Evolutionary conservation across 345 rosid genomes (phyloP).

Genomic region (Gossypium australe): DNA sequence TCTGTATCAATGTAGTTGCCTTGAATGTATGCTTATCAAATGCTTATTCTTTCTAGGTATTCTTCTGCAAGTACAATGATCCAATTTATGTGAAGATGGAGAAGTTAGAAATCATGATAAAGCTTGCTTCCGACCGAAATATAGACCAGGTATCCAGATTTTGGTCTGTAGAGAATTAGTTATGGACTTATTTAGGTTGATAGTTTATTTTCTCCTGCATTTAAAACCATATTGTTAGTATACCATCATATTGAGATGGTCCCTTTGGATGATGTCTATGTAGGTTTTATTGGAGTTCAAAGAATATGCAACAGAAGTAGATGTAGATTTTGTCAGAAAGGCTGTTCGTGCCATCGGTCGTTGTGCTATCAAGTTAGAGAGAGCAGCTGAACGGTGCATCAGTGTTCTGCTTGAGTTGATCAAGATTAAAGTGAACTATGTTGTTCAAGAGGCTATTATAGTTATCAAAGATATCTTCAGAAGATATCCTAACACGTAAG

Average conservation of each 20-base stretch:
- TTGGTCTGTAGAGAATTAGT: not conserved
- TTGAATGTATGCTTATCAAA: slow-evolving; percentile 21
- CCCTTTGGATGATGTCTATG: slow-evolving; percentile 2
- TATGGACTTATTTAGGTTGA: not conserved
- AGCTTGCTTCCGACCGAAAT: slow-evolving; percentile 97
- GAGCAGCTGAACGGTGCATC: slow-evolving; percentile 98
- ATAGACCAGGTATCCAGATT: slow-evolving; percentile 76
- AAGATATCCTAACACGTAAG: slow-evolving; percentile 97
- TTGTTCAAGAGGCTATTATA: slow-evolving; percentile 99
- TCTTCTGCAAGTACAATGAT: slow-evolving; percentile 99
- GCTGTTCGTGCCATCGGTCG: slow-evolving; percentile 99
- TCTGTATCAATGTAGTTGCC: slow-evolving; percentile 1
- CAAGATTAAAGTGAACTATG: slow-evolving; percentile 98
- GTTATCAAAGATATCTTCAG: slow-evolving; percentile 98
- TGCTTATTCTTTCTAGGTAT: slow-evolving; percentile 53
- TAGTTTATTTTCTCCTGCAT: not conserved
- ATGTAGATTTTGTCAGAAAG: slow-evolving; percentile 94
- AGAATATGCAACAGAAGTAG: slow-evolving; percentile 99
- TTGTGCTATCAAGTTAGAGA: slow-evolving; percentile 96
- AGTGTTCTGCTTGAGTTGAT: slow-evolving; percentile 97
- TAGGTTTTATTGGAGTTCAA: slow-evolving; percentile 96
- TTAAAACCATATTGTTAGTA: not conserved
- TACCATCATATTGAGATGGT: not conserved
- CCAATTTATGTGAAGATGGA: slow-evolving; percentile 99
- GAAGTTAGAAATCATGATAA: slow-evolving; percentile 98